phyloP scores from a whole-genome alignment of 805 yeast species.

The Tetrapisispora nanseiensis region DNA sequence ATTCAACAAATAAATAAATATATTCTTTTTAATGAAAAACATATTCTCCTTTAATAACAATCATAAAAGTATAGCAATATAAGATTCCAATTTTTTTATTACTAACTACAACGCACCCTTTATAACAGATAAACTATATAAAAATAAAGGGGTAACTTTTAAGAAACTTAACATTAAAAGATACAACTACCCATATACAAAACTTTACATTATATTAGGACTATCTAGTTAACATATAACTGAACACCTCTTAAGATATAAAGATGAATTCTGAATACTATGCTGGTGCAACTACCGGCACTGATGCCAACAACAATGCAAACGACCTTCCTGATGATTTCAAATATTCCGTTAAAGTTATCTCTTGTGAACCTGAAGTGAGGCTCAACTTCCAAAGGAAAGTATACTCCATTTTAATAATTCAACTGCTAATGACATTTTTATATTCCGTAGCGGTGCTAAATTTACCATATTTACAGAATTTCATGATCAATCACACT shows the following conservation, averaged over 20 bases:
- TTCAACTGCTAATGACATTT: conserved; percentile 57
- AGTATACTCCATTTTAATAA: conserved; percentile 61
- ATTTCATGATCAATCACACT: conserved; percentile 35
- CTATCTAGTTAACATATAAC: too few species aligned
- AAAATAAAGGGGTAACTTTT: neutral
- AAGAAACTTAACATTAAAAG: too few species aligned
- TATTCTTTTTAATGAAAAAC: neutral
- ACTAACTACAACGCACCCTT: too few species aligned
- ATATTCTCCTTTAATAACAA: neutral
- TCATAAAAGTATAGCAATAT: neutral
- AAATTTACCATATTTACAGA: conserved; percentile 37
- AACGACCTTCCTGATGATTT: conserved; percentile 52
- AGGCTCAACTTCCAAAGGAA: conserved; percentile 70
- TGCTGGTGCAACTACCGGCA: neutral
- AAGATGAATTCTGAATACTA: neutral
- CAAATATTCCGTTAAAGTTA: conserved; percentile 68
- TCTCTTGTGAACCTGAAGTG: conserved; percentile 65
- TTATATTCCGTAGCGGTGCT: conserved; percentile 19
- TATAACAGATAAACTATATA: neutral
- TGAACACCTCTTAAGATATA: too few species aligned
- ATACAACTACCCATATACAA: neutral
- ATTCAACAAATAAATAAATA: too few species aligned
- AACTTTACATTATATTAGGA: too few species aligned
- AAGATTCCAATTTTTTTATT: neutral
- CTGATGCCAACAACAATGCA: neutral